Evolutionary conservation across 2,329 filamentous ascomycete genomes (phyloP).

Genomic region (Epichloe uncinata): DNA sequence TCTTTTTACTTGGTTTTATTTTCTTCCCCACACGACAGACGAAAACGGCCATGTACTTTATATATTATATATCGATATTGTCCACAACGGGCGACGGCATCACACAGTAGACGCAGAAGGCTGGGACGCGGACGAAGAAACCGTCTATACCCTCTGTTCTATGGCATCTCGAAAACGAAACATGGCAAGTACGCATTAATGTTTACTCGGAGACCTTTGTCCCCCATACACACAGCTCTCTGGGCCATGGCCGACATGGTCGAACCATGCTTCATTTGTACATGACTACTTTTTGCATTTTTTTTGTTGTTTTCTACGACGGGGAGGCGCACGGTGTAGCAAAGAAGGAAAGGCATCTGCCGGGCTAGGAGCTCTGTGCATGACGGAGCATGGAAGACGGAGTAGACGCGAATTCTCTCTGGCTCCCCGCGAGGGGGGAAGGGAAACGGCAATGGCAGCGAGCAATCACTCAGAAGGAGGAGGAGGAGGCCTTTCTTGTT

Average conservation of each 20-base stretch:
- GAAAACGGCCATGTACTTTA: slow-evolving; percentile 1
- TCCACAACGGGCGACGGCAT: not conserved
- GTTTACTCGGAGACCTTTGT: not conserved
- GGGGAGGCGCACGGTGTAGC: not conserved
- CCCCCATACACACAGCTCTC: not conserved
- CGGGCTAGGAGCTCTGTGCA: not conserved
- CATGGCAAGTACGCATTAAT: not conserved
- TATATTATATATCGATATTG: not conserved
- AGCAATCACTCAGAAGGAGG: not conserved
- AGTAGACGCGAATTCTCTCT: not conserved
- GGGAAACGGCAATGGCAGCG: not conserved
- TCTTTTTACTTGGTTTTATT: not conserved
- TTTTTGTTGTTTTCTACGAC: not conserved
- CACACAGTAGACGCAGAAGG: not conserved
- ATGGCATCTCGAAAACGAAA: not conserved
- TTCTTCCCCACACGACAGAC: not conserved
- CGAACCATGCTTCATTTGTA: not conserved
- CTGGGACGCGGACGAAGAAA: not conserved
- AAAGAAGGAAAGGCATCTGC: not conserved
- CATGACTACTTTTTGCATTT: not conserved
- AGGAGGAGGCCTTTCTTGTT: not conserved
- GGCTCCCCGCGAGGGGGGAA: not conserved
- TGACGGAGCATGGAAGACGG: slow-evolving; percentile 1
- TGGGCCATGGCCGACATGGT: not conserved
- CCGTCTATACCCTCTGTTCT: not conserved